Conservation (phyloP, 177 flowering plant species). For the Tripterygium wilfordii region DNA sequence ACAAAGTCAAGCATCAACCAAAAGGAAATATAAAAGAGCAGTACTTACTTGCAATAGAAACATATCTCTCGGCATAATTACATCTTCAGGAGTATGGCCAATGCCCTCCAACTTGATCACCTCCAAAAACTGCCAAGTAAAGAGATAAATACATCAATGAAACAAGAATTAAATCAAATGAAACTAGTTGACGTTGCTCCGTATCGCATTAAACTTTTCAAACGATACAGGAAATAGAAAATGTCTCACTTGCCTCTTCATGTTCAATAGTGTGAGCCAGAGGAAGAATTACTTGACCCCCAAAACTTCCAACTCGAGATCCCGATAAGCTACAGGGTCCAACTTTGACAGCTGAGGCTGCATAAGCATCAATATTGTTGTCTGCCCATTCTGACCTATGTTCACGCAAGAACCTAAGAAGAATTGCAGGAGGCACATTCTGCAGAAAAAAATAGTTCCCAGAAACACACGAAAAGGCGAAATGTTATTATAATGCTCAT, state of each 20-base stretch:
- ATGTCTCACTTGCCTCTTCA: conserved; percentile 61
- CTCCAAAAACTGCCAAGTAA: conserved; percentile 66
- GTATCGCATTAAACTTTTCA: no score
- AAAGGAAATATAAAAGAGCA: background rate
- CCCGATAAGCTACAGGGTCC: conserved; percentile 75
- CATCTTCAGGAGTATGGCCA: conserved; percentile 67
- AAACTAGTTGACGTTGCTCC: no score
- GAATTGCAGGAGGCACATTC: conserved; percentile 98
- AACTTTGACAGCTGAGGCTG: conserved; percentile 81
- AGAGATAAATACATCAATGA: background rate
- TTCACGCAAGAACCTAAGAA: conserved; percentile 85
- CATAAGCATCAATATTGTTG: conserved; percentile 80
- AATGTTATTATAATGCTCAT: no score
- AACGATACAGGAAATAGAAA: background rate
- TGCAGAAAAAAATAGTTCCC: no score
- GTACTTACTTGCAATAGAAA: conserved; percentile 80
- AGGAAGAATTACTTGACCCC: conserved; percentile 90
- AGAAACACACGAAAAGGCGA: no score
- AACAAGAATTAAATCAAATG: no score
- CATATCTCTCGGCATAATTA: conserved; percentile 72
- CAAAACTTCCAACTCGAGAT: conserved; percentile 69
- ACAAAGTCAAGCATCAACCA: background rate
- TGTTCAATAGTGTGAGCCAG: conserved; percentile 93
- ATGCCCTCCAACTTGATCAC: conserved; percentile 82
- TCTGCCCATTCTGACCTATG: conserved; percentile 99